Conservation (phyloP, 257 asterid species). For the Craterostigma plantagineum region DNA sequence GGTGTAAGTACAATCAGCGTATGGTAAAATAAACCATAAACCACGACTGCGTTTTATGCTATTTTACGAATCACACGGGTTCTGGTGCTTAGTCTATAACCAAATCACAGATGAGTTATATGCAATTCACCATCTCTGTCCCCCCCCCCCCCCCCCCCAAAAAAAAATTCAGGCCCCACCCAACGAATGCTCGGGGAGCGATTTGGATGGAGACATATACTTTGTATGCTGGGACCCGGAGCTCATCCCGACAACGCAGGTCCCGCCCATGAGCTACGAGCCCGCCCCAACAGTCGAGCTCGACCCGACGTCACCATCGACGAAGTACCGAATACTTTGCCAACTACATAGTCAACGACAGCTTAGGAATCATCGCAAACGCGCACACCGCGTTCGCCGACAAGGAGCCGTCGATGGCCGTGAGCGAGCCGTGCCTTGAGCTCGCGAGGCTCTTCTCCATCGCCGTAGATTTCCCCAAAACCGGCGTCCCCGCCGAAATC, state of each 20-base stretch:
- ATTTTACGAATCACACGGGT: no score
- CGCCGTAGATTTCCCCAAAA: constrained; percentile 86
- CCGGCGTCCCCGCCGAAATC: constrained; percentile 79
- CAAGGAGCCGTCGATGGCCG: constrained; percentile 32
- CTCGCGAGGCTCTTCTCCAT: constrained; percentile 49
- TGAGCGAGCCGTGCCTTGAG: constrained; percentile 33
- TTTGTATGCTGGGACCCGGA: constrained; percentile 86
- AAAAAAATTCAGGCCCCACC: constrained; percentile 88
- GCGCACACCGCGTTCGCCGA: constrained; percentile 80
- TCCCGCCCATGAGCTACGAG: constrained; percentile 46
- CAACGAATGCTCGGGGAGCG: constrained; percentile 97
- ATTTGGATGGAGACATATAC: constrained; percentile 89
- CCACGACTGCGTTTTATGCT: no score
- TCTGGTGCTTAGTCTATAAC: no score
- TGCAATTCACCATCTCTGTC: no score
- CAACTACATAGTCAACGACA: constrained; percentile 70
- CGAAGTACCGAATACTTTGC: constrained; percentile 81
- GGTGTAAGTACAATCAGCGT: no score
- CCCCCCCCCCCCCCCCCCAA: no score
- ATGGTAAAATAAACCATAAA: no score
- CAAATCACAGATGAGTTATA: no score
- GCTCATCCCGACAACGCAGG: constrained; percentile 39
- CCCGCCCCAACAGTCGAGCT: constrained; percentile 39
- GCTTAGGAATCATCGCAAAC: constrained; percentile 57
- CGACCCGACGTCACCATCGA: constrained; percentile 64